Evolutionary conservation across 306 rosid species (phyloP), one percentile per base, ranked within the genome.

Genomic region (Prunus campanulata): DNA sequence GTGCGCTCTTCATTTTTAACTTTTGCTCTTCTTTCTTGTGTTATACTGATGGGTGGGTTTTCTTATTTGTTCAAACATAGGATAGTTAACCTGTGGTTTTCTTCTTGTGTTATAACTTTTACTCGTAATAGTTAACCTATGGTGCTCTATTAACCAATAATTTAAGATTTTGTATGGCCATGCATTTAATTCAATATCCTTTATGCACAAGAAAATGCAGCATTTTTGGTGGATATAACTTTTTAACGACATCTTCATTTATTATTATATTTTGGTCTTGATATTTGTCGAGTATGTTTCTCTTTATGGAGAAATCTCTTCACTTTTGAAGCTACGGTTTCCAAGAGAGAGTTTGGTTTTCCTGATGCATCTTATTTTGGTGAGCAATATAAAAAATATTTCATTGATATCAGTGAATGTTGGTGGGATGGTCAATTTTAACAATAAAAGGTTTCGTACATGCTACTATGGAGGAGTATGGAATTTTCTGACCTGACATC

Each of bases 1-100:
- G 97, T 95, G 70, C 66, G 88, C 52, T 29, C 66, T 67, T 49
- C 66, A 44, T 11, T 50, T 56, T 66, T 11, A 47, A 47, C 48
- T 5, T 29, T 60, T 29, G 2, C 49, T 8, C 46, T 11, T 60
- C 19, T 19, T 25, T 60, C 11, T 74, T 6, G 2, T 25, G 39
- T 4, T 42, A 20, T 35, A 11, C 49, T 35, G 7, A 14, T 11
- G 29, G n/a, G 64, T 18, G 29, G 49, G 6, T 71, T 52, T 35
- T 32, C 65, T 32, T 11, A 12, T 71, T 29, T 10, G 50, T 13
- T 49, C 54, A 49, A 49, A 49, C 54, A 49, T 47, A 22, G 56
- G 25, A 24, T 24, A 24, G 25, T 24, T 24, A 24, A 24, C 25
- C 25, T 24, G 1, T 1, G 25, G 25, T 24, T 24, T 24, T 24